A percentile compares a stretch with the other conserved stretches of the same genome.
Conservation (phyloP, 2,329 filamentous ascomycete species). For the Juglanconis juglandina region DNA sequence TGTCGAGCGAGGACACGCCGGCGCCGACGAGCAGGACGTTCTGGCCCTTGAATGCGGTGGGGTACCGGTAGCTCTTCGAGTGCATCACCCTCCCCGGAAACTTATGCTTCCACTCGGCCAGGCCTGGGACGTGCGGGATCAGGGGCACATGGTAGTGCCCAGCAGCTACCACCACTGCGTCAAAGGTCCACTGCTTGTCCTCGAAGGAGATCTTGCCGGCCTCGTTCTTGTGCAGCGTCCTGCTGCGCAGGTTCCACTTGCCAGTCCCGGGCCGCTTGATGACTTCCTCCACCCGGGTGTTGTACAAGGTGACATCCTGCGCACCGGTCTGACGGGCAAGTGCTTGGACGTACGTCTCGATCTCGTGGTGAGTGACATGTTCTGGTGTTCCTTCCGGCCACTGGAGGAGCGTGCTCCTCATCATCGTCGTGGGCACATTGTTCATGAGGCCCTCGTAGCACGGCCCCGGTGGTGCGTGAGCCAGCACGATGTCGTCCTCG, state of each 20-base stretch:
- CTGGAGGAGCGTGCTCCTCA: conserved; percentile 38
- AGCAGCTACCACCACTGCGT: conserved; percentile 63
- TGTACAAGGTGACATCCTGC: conserved; percentile 46
- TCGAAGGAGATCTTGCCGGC: conserved; percentile 23
- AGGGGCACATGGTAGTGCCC: conserved; percentile 65
- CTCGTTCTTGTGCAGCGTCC: conserved; percentile 33
- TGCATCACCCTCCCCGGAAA: conserved; percentile 57
- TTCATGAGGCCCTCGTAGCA: conserved; percentile 61
- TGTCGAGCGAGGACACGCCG: conserved; percentile 41
- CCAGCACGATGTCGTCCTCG: neutral
- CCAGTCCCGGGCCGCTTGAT: conserved; percentile 17
- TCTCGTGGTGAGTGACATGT: conserved; percentile 52
- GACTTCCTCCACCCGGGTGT: conserved; percentile 54
- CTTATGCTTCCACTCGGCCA: conserved; percentile 52
- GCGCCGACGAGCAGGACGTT: conserved; percentile 52
- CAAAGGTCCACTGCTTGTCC: conserved; percentile 44
- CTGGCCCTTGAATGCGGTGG: conserved; percentile 52
- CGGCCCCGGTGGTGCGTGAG: conserved; percentile 49
- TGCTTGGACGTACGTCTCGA: conserved; percentile 61
- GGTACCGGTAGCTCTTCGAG: conserved; percentile 69
- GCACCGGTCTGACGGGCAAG: conserved; percentile 50
- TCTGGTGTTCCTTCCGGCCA: conserved; percentile 61
- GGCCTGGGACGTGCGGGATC: conserved; percentile 57
- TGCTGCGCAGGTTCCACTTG: conserved; percentile 51
- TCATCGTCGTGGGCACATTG: conserved; percentile 65